phyloP scores from a whole-genome alignment of 306 rosid genomes.

The Cicer pinnatifidum region DNA sequence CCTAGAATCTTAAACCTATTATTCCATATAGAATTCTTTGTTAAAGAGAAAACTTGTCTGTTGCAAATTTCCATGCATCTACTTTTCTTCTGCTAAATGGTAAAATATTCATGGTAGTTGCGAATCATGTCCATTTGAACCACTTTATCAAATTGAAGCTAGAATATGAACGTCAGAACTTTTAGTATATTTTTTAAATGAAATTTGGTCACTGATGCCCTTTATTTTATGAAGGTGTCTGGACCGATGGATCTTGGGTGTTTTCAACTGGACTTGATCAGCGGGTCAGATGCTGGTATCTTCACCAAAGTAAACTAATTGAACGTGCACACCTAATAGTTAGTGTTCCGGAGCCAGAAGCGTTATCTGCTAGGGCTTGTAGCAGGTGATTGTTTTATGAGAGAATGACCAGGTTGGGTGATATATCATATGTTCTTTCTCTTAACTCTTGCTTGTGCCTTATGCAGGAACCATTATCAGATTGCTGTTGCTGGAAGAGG shows the following conservation, averaged over 20 bases:
- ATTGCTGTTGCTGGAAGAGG: slow-evolving; percentile 97
- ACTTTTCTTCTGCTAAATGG: slow-evolving; percentile 8
- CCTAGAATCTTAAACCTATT: slow-evolving; percentile 10
- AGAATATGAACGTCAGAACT: slow-evolving; percentile 8
- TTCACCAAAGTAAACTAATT: slow-evolving; percentile 55
- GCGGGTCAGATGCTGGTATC: slow-evolving; percentile 87
- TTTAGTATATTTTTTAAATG: slow-evolving; percentile 16
- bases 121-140: slow-evolving; percentile 24
- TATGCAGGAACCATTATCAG: slow-evolving; percentile 74
- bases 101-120: slow-evolving; percentile 27
- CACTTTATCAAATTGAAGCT: slow-evolving; percentile 28
- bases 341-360: slow-evolving; percentile 96
- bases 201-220: slow-evolving; percentile 1
- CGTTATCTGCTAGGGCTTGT: slow-evolving; percentile 75
- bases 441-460: slow-evolving; percentile 30
- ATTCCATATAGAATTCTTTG: neutral
- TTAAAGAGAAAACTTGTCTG: neutral
- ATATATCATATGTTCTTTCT: slow-evolving; percentile 29
- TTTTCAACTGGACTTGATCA: slow-evolving; percentile 98
- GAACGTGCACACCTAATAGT: slow-evolving; percentile 69
- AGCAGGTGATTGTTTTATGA: slow-evolving; percentile 60
- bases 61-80: slow-evolving; percentile 22
- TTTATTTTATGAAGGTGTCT: slow-evolving; percentile 69
- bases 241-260: slow-evolving; percentile 97
- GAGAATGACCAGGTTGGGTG: slow-evolving; percentile 29